Percentiles rank a stretch among this genome's conserved stretches.
phyloP scores from a whole-genome alignment of 2,329 filamentous ascomycete species.

The Fusarium chuoi region DNA sequence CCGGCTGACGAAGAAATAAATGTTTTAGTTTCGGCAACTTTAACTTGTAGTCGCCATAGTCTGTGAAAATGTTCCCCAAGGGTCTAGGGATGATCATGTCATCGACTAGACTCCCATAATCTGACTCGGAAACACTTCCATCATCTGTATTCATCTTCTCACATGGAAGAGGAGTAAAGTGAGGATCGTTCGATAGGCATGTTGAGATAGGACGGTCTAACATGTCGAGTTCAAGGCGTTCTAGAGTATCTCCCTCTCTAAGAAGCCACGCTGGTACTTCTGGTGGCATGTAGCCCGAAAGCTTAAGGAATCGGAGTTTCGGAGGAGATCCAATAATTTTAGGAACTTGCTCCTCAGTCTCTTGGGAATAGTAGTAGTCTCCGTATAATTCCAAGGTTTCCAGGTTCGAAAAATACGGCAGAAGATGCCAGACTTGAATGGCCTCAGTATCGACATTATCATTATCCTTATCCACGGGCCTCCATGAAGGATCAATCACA shows the following conservation, averaged over 20 bases:
- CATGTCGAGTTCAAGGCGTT: constrained; percentile 30
- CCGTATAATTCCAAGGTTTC: constrained; percentile 22
- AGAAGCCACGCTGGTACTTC: constrained; percentile 21
- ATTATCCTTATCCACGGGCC: accelerated
- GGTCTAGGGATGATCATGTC: neutral
- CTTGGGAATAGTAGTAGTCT: accelerated
- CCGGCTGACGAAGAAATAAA: neutral
- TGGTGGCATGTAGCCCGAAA: constrained; percentile 15
- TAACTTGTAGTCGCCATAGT: accelerated
- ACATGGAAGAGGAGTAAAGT: neutral
- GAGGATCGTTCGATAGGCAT: accelerated
- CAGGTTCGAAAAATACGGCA: constrained; percentile 23
- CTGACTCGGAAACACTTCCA: neutral
- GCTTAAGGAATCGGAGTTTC: constrained; percentile 16
- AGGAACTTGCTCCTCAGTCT: neutral
- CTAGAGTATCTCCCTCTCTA: neutral
- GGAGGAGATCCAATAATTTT: neutral
- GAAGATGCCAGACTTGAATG: constrained; percentile 17
- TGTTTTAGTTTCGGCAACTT: neutral
- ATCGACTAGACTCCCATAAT: neutral
- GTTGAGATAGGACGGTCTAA: constrained; percentile 7
- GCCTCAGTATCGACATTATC: neutral
- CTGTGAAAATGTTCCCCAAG: neutral
- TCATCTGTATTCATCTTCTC: neutral
- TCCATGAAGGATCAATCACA: neutral